phyloP scores from a whole-genome alignment of 345 rosid genomes.

The Citrus sp. region DNA sequence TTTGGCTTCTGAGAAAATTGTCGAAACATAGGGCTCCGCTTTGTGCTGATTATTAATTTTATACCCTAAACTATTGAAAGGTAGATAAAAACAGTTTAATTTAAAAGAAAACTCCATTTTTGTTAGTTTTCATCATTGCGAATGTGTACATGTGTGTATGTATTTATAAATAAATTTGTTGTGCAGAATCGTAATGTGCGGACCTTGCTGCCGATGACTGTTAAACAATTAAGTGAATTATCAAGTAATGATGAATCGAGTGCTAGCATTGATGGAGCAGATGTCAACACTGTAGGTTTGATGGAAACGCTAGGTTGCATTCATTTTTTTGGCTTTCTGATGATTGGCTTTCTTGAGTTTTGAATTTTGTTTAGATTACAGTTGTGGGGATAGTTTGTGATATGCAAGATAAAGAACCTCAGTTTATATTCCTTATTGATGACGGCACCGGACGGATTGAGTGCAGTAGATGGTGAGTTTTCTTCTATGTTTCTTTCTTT shows the following conservation, averaged over 20 bases:
- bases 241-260: slow-evolving; percentile 46
- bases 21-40: not conserved
- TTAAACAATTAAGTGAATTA: slow-evolving; percentile 53
- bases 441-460: slow-evolving; percentile 87
- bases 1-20: slow-evolving; percentile 7
- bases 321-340: not conserved
- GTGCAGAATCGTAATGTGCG: slow-evolving; percentile 55
- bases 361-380: slow-evolving; percentile 40
- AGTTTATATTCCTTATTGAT: slow-evolving; percentile 62
- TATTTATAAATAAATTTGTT: not conserved
- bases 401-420: slow-evolving; percentile 61
- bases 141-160: not conserved
- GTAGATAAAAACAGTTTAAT: not conserved
- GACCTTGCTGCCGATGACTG: slow-evolving; percentile 60
- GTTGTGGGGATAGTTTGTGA: slow-evolving; percentile 63
- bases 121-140: not conserved
- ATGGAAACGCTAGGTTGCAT: not conserved
- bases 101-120: not conserved
- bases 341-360: slow-evolving; percentile 2
- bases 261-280: slow-evolving; percentile 58
- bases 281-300: slow-evolving; percentile 48
- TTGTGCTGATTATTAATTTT: not conserved
- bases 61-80: not conserved
- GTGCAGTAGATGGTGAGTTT: slow-evolving; percentile 69
- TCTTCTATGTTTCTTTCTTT: not conserved